These are phyloP conservation scores for Nakazawaea ishiwadae DNA, from an alignment of 805 yeast species.

Conservation along the genomic window DNA sequence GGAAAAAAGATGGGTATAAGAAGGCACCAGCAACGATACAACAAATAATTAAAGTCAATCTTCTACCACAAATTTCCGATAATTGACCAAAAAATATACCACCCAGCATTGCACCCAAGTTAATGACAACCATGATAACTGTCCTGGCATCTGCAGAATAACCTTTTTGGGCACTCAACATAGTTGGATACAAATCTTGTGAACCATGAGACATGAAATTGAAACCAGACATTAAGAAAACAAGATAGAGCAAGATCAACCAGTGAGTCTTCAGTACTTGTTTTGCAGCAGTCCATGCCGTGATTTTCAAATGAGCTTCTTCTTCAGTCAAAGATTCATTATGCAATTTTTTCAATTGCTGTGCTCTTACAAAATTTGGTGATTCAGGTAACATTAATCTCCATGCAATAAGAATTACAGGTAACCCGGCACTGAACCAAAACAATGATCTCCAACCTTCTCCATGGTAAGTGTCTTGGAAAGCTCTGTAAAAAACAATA, in stretches of 20 bases:
- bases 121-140: constrained; percentile 58
- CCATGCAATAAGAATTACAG: constrained; percentile 54
- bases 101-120: constrained; percentile 64
- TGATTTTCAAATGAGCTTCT: constrained; percentile 11
- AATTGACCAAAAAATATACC: constrained; percentile 56
- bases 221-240: constrained; percentile 62
- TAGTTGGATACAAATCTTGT: constrained; percentile 68
- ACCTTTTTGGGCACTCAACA: constrained; percentile 48
- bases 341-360: constrained; percentile 19
- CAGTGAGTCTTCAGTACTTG: constrained; percentile 45
- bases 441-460: constrained; percentile 68
- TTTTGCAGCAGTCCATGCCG: constrained; percentile 23
- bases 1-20: constrained; percentile 58
- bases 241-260: constrained; percentile 53
- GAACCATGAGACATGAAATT: constrained; percentile 73
- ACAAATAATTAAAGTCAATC: constrained; percentile 48
- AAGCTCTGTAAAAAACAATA: constrained; percentile 50
- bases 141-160: constrained; percentile 44
- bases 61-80: constrained; percentile 56
- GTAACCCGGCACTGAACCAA: constrained; percentile 73
- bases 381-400: constrained; percentile 59
- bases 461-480: constrained; percentile 35
- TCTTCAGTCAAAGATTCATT: constrained; percentile 17
- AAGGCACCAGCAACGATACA: constrained; percentile 54
- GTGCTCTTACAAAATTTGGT: constrained; percentile 38